Base-by-base conservation (phyloP, 2,329 filamentous ascomycete species). In the Xylariaceae sp. region DNA sequence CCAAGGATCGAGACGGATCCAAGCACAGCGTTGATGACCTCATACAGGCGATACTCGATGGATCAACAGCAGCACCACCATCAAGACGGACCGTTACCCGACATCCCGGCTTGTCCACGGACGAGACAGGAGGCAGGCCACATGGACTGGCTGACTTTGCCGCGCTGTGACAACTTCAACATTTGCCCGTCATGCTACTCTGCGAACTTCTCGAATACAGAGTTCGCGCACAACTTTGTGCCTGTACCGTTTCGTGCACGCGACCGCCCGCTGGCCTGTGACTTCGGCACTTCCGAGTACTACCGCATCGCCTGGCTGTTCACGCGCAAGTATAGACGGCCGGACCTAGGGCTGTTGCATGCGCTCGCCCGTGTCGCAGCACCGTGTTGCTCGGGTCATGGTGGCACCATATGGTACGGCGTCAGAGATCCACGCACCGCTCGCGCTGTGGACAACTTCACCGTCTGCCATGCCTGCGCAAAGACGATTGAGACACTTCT, bases 111-210 rank as follows among this genome's bases (percentile, higher is more conserved):
- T 3, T 95, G 89, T 52, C 82, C 81, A 5, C 74, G 86, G 44
- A 76, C 73, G 27, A 65, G 71, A 4, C 75, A 77, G 9, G 73
- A 78, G 9, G 66, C 74, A 8, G 80, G 81, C 2, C 73, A 81
- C 44, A 69, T 82, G 46, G 87, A 92, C 54, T 96, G 89, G 86
- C 79, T 88, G 45, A 89, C 83, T 0, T 69, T 96, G 4, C 77
- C 78, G 3, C 76, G 78, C 11, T 76, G 81, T 44, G 74, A 80
- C 9, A 76, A 76, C 43, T 84, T 96, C 51, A 78, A 86, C 46
- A 83, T 96, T 31, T 96, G 90, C 52, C 85, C 87, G 0, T 77
- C 76, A 9, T 97, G 90, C 63, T 88, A 85, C 59, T 70, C 74
- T 3, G 71, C 73, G 5, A 75, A 88, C 7, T 88, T 90, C 50